Evolutionary conservation across 2,329 filamentous ascomycete species (phyloP).

Genomic region (Trichoderma harzianum): DNA sequence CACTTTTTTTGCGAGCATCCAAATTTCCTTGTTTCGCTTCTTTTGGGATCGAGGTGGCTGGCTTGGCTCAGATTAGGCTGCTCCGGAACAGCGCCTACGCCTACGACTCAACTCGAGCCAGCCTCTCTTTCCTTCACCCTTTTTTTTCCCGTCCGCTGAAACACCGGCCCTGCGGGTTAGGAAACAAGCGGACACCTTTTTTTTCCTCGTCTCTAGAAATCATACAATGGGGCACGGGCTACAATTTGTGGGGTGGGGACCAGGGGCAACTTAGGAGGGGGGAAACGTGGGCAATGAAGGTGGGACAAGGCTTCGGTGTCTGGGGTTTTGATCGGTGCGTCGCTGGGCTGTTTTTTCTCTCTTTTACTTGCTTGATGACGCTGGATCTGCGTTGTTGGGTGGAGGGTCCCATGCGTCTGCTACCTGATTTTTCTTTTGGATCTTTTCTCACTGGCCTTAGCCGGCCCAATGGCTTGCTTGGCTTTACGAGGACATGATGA

Average conservation of each 20-base stretch:
- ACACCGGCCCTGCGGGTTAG: constrained; percentile 14
- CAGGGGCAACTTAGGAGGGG: constrained; percentile 9
- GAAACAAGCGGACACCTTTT: constrained; percentile 1
- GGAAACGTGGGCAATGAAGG: constrained; percentile 9
- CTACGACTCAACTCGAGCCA: constrained; percentile 12
- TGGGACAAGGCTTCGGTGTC: constrained; percentile 18
- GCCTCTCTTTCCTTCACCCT: constrained; percentile 21
- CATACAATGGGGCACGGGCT: constrained; percentile 17
- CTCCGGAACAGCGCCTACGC: background rate
- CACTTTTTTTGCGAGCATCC: constrained; percentile 13
- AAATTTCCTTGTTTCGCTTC: constrained; percentile 18
- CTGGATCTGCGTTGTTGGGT: constrained; percentile 12
- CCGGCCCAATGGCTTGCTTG: background rate
- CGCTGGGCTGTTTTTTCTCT: constrained; percentile 2
- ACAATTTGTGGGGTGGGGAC: constrained; percentile 15
- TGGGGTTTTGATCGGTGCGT: constrained; percentile 15
- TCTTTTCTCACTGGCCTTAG: constrained; percentile 1
- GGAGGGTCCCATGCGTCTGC: constrained; percentile 5
- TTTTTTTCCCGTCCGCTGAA: constrained; percentile 19
- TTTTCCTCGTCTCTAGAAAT: constrained; percentile 4
- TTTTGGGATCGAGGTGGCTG: constrained; percentile 3
- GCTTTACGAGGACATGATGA: constrained; percentile 17
- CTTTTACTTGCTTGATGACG: constrained; percentile 1
- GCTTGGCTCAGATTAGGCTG: constrained; percentile 9
- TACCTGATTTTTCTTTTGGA: constrained; percentile 11